Evolutionary conservation across 192 early-diverging fungal species (phyloP).

Genomic region (Endogone sp.): DNA sequence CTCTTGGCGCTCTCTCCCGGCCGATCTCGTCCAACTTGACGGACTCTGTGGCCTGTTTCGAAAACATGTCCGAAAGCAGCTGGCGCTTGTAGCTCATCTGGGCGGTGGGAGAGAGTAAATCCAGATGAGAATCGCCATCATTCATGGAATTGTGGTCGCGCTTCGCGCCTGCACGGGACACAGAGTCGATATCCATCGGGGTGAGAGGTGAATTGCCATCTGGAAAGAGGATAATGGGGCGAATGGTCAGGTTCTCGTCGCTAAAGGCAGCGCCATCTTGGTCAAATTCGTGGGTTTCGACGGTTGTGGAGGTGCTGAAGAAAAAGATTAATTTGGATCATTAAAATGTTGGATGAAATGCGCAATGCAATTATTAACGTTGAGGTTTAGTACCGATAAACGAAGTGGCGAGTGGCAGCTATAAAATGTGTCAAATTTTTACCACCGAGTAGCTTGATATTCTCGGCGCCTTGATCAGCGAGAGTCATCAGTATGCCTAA

Average conservation of each 20-base stretch:
- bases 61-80: background rate
- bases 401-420: conserved; percentile 73
- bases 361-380: no score
- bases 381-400: conserved; percentile 69
- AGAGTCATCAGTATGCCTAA: conserved; percentile 88
- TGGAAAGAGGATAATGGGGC: conserved; percentile 63
- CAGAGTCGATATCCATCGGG: background rate
- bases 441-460: conserved; percentile 66
- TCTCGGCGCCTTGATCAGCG: conserved; percentile 65
- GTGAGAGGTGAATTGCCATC: conserved; percentile 19
- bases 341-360: background rate
- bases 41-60: background rate
- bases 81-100: background rate
- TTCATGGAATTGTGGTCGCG: background rate
- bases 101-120: background rate
- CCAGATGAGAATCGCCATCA: background rate
- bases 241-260: conserved; percentile 65
- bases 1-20: background rate
- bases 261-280: conserved; percentile 38
- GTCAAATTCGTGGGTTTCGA: conserved; percentile 54
- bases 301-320: conserved; percentile 33
- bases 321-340: conserved; percentile 1
- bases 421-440: conserved; percentile 79
- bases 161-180: background rate
- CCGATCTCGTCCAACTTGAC: background rate